These are phyloP conservation scores for Candida sanyaensis DNA, from an alignment of 1,139 yeast genomes.

Conservation along the genomic window DNA sequence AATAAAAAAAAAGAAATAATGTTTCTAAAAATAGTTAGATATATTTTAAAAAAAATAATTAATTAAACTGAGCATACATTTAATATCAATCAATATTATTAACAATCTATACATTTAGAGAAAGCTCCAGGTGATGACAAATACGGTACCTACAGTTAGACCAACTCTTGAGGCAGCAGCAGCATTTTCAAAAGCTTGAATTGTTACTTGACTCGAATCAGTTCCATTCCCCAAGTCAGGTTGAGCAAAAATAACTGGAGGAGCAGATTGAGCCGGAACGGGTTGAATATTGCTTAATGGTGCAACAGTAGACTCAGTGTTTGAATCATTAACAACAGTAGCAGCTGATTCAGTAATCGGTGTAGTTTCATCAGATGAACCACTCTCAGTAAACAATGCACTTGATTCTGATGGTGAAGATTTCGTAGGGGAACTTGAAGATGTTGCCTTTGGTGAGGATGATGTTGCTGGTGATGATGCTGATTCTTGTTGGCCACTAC, in stretches of 20 bases:
- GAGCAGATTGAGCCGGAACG: background rate
- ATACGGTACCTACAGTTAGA: background rate
- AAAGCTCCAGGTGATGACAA: background rate
- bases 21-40: background rate
- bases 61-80: no score
- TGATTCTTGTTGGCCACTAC: background rate
- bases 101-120: background rate
- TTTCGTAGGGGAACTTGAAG: background rate
- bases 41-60: background rate
- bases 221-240: background rate
- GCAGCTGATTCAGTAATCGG: constrained; percentile 2
- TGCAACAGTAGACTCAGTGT: background rate
- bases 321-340: background rate
- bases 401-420: background rate
- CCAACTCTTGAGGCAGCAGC: background rate
- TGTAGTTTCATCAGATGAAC: background rate
- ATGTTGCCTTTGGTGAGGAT: background rate
- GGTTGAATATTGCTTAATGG: background rate
- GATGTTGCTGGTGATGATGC: no score
- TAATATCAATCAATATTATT: no score
- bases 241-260: constrained; percentile 3
- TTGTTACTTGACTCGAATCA: constrained; percentile 1
- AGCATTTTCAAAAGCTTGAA: constrained; percentile 5
- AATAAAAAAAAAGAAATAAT: background rate
- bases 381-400: background rate